Evolutionary conservation across 495 filamentous ascomycete species (phyloP).

Genomic region (Penicillium ochrochloron): DNA sequence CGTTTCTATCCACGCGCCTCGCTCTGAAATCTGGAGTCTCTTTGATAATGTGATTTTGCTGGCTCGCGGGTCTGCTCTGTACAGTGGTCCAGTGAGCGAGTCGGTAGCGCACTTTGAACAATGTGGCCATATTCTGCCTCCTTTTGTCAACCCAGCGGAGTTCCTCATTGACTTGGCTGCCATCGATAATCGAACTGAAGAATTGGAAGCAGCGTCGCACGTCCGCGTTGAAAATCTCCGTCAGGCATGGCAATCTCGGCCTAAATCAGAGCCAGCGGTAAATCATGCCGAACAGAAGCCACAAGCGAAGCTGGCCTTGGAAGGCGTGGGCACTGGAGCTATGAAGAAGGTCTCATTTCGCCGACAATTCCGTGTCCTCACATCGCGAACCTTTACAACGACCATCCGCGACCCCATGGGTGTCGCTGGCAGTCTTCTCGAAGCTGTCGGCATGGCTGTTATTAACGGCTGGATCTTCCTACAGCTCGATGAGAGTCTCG

Average conservation of each 20-base stretch:
- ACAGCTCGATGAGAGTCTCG: conserved; percentile 58
- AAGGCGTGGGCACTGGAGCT: conserved; percentile 7
- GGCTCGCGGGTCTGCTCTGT: conserved; percentile 65
- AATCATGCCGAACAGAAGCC: conserved; percentile 7
- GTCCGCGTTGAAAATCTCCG: conserved; percentile 59
- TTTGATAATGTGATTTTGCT: conserved; percentile 71
- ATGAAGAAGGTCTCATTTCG: conserved; percentile 49
- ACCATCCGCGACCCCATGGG: conserved; percentile 76
- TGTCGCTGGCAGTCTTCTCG: conserved; percentile 64
- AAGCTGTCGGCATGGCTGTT: conserved; percentile 68
- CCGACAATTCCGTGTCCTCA: conserved; percentile 66
- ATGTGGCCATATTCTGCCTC: conserved; percentile 59
- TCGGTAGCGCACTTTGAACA: conserved; percentile 63
- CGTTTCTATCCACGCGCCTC: conserved; percentile 73
- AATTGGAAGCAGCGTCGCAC: conserved; percentile 61
- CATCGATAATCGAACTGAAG: conserved; percentile 66
- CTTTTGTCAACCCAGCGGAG: conserved; percentile 76
- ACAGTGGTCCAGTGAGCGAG: conserved; percentile 57
- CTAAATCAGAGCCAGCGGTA: conserved; percentile 22
- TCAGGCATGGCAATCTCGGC: conserved; percentile 51
- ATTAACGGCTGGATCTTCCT: conserved; percentile 75
- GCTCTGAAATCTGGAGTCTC: conserved; percentile 76
- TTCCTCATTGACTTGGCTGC: conserved; percentile 73
- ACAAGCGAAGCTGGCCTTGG: not conserved
- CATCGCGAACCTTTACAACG: conserved; percentile 65